A percentile compares a stretch with the other conserved stretches of the same genome.
Evolutionary conservation across 108 stramenopile species (phyloP).

Genomic region (Stephanodiscus minutulus): DNA sequence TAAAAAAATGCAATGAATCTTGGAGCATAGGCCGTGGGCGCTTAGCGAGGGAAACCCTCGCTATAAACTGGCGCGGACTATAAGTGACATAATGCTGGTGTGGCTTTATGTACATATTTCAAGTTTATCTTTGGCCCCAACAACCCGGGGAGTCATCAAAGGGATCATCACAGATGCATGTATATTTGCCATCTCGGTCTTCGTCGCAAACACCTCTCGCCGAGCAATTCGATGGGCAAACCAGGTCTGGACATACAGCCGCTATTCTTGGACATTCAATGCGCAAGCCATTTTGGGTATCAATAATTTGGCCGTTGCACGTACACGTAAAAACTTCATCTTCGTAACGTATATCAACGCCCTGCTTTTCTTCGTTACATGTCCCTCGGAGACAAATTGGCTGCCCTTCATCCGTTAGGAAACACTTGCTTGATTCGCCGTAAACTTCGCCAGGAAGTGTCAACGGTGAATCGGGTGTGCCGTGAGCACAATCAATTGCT

Average conservation of each 20-base stretch:
- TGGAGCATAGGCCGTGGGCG: too few species aligned
- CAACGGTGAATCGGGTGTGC: background rate
- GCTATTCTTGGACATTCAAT: constrained; percentile 43
- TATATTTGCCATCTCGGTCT: constrained; percentile 37
- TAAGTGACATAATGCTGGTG: too few species aligned
- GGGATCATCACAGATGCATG: constrained; percentile 44
- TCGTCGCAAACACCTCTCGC: constrained; percentile 42
- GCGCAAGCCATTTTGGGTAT: constrained; percentile 32
- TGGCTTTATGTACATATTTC: too few species aligned
- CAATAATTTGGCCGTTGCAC: constrained; percentile 35
- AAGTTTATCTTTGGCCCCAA: constrained; percentile 11
- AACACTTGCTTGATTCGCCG: constrained; percentile 46
- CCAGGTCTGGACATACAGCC: constrained; percentile 32
- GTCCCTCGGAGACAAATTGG: constrained; percentile 34
- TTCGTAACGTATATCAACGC: constrained; percentile 31
- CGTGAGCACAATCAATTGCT: constrained; percentile 31
- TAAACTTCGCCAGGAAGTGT: constrained; percentile 27
- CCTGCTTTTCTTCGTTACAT: constrained; percentile 28
- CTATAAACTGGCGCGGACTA: too few species aligned
- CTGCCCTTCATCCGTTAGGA: constrained; percentile 31
- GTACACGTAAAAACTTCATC: constrained; percentile 27
- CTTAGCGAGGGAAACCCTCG: too few species aligned
- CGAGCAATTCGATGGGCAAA: constrained; percentile 43
- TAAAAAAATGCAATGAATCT: too few species aligned
- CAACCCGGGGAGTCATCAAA: constrained; percentile 44